phyloP scores from a whole-genome alignment of 768 basidiomycete species.

The Amanita pseudoporphyria region DNA sequence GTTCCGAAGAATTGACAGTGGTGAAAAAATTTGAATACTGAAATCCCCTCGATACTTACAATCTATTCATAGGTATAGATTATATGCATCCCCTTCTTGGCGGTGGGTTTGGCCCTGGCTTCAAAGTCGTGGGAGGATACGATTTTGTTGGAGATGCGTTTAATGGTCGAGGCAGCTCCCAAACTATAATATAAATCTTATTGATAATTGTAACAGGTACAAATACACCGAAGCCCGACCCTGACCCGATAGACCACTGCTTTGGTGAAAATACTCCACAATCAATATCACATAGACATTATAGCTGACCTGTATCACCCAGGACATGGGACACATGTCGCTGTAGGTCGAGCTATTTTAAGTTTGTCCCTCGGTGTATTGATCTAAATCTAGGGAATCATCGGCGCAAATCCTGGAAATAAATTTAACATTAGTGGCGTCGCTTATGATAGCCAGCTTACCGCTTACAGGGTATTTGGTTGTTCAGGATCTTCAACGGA shows the following conservation, averaged over 20 bases:
- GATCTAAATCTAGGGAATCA: constrained; percentile 43
- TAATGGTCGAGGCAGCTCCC: constrained; percentile 15
- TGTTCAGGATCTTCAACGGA: constrained; percentile 42
- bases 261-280: too few species aligned
- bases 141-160: constrained; percentile 34
- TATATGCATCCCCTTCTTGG: constrained; percentile 31
- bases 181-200: background rate
- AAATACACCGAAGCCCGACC: background rate
- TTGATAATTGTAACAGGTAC: background rate
- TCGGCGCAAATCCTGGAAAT: constrained; percentile 53
- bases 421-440: constrained; percentile 61
- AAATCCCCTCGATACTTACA: background rate
- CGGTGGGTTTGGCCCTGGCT: constrained; percentile 27
- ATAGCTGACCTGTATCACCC: background rate
- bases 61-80: constrained; percentile 29
- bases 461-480: constrained; percentile 50
- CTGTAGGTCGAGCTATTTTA: background rate
- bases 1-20: constrained; percentile 46
- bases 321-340: constrained; percentile 9
- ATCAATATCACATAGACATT: too few species aligned
- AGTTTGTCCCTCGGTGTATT: background rate
- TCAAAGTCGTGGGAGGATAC: constrained; percentile 29
- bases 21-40: constrained; percentile 9
- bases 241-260: constrained; percentile 6
- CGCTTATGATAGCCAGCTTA: constrained; percentile 49